Base-by-base conservation (phyloP, 345 rosid species). In the Bretschneidera sinensis region DNA sequence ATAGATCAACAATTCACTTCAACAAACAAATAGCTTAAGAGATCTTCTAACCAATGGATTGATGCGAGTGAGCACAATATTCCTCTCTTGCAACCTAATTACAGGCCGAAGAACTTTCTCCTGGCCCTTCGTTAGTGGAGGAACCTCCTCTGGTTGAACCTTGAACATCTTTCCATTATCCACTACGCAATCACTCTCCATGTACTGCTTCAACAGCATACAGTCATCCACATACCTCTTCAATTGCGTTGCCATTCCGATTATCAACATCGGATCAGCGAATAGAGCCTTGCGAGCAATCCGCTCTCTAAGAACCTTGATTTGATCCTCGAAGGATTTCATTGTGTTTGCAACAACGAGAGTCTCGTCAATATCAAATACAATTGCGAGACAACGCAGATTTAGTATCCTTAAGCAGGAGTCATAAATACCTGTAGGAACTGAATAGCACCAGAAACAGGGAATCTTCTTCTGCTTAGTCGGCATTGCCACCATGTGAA, bases 401-500 rank as follows among this genome's bases (percentile, higher is more conserved):
- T 91, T 88, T 48, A 95, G 82, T 91, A 91, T 82, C 70, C 85
- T 79, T 55, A 88, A 63, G 60, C 94, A 95, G 1, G 98, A 85
- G 67, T 78, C 73, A 48, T 85, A 95, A 11, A 95, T 81, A 60
- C 88, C 92, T 21, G 61, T 31, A 8, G 94, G 88, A 43, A 84
- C 85, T 1, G 91, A 77, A 73, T 80, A 91, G 78, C 99, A 95
- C 98, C 99, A 91, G 62, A 95, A 95, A 62, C 96, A 88, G 0
- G 99, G 99, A 68, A 86, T 88, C 82, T 86, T 88, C 88, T 91
- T 95, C 74, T 88, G 80, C 79, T 85, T 95, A 75, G 98, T 95
- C 21, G 96, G 98, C 99, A 91, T 95, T 76, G 99, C 96, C 71
- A 88, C 96, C 65, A 95, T 79, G 65, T 95, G 99, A 65, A 91